Evolutionary conservation across 148 eudicot genomes (phyloP).

Genomic region (Silene latifolia): DNA sequence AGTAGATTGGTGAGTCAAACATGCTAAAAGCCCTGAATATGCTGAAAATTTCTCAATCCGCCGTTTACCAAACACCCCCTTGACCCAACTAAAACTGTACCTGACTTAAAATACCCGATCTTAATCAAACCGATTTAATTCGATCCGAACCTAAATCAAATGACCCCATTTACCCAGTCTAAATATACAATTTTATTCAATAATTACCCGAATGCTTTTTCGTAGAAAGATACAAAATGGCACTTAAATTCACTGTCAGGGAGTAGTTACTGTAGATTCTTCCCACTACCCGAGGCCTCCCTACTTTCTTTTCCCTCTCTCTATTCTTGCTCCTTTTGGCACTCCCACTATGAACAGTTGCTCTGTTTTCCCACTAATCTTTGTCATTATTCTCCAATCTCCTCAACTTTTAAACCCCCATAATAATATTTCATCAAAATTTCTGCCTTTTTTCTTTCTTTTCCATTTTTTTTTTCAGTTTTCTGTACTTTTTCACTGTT

Average conservation of each 20-base stretch:
- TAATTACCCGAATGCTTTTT: neutral
- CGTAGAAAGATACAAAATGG: neutral
- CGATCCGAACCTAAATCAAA: no score
- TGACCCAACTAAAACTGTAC: no score
- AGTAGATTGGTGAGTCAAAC: no score
- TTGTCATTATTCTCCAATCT: constrained; percentile 27
- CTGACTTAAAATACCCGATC: no score
- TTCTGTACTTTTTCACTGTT: neutral
- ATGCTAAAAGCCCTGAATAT: no score
- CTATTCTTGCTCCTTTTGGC: neutral
- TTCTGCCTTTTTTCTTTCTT: neutral
- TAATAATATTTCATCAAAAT: neutral
- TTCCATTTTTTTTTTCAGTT: neutral
- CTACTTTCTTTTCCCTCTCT: neutral
- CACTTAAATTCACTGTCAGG: neutral
- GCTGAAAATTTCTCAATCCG: no score
- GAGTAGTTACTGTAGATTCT: constrained; percentile 14
- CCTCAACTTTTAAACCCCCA: constrained; percentile 1
- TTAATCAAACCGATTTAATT: no score
- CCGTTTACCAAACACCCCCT: no score
- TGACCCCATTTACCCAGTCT: no score
- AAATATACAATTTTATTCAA: no score
- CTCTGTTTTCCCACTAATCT: constrained; percentile 1
- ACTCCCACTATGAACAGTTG: neutral
- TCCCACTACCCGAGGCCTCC: constrained; percentile 13